Percentiles rank a stretch among this genome's conserved stretches.
These are phyloP conservation scores for Fusarium beomiforme DNA, from an alignment of 2,329 filamentous ascomycete genomes.

Conservation along the genomic window DNA sequence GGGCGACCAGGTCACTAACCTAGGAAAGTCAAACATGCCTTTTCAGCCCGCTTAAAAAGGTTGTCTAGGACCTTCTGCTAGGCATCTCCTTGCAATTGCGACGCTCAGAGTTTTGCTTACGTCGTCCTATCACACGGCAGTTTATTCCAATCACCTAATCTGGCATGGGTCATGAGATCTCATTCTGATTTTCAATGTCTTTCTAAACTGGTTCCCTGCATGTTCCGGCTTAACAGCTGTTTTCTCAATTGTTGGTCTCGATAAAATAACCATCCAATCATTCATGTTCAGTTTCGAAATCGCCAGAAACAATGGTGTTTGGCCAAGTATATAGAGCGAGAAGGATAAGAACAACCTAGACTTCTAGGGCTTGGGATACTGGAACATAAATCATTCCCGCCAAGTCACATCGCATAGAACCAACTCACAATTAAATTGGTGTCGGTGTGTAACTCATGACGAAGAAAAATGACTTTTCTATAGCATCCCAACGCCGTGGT, in stretches of 20 bases:
- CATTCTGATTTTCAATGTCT: slow-evolving; percentile 4
- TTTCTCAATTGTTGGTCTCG: not conserved
- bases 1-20: not conserved
- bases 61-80: not conserved
- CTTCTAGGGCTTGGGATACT: slow-evolving; percentile 8
- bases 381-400: slow-evolving; percentile 19
- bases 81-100: not conserved
- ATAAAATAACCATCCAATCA: not conserved
- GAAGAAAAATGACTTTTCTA: slow-evolving; percentile 34
- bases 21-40: not conserved
- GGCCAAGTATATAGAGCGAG: not conserved
- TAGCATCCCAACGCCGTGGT: slow-evolving; percentile 40
- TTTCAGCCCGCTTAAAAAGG: slow-evolving; percentile 7
- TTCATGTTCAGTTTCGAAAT: slow-evolving; percentile 5
- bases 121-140: slow-evolving; percentile 25
- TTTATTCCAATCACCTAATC: slow-evolving; percentile 23
- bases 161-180: slow-evolving; percentile 2
- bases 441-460: slow-evolving; percentile 27
- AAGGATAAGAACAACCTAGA: not conserved
- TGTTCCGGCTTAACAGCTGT: not conserved
- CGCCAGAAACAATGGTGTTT: not conserved
- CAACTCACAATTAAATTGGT: slow-evolving; percentile 3
- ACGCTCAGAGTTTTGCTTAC: slow-evolving; percentile 6
- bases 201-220: slow-evolving; percentile 7
- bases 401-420: slow-evolving; percentile 22